Base-by-base conservation (phyloP, 1,284 basidiomycete genomes). In the Ustilago crameri region DNA sequence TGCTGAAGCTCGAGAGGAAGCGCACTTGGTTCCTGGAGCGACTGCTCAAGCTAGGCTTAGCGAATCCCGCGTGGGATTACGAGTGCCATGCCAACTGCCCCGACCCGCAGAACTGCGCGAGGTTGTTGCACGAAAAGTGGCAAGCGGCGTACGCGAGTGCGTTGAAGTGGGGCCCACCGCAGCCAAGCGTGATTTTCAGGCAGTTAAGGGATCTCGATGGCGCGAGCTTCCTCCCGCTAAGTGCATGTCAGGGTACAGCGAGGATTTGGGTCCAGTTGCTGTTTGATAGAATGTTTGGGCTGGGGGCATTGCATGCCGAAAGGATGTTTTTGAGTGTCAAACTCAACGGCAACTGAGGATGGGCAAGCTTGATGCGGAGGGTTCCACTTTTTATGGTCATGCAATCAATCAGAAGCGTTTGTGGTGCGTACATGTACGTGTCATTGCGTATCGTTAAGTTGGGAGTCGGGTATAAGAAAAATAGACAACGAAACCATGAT, bases 91-190 rank as follows among this genome's bases (percentile, higher is more conserved):
- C 88, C 0, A 90, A 91, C 15, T 97, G 94, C 81, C 91, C 92
- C 3, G 93, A 96, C 72, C 86, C 92, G 1, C 57, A 87, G 0
- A 87, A 84, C 18, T 97, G 94, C 81, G 93, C 93, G 18, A 87
- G 89, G n/a, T 84, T 91, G n/a, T 87, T 97, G 9, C 93, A 95
- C 78, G 94, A 95, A 67, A 94, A 94, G 82, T 97, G 93, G 93
- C 86, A 89, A 41, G 90, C 91, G 76, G 93, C 92, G 0, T 94
- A 95, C 79, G 88, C 89, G 51, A 88, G 92, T 15, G 90, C 93
- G 17, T 93, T 93, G 81, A 88, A 93, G 43, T 95, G 93, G 82
- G 93, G 92, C 90, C 12, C 92, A 90, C 64, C 92, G 5, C 84
- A 80, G 37, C 81, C 81, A 17, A 65, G 52, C 9, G 57, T 51